Evolutionary conservation across 257 asterid species (phyloP).

Genomic region (Nicotiana benthamiana): DNA sequence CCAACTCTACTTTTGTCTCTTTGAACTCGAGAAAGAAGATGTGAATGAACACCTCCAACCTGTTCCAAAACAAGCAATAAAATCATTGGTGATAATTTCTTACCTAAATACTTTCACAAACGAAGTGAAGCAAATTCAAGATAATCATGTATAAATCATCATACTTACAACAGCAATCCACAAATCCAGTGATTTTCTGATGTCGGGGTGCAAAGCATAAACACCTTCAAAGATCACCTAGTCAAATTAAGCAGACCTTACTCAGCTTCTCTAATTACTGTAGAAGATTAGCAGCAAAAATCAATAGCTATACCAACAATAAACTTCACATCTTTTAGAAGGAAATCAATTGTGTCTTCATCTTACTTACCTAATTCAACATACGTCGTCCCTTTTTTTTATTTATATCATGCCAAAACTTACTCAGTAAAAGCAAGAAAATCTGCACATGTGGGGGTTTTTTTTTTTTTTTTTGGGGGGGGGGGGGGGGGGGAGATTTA

Average conservation of each 20-base stretch:
- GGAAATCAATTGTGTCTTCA: neutral
- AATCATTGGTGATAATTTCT: conserved; percentile 10
- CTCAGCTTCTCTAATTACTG: neutral
- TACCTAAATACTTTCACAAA: neutral
- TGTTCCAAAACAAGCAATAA: conserved; percentile 32
- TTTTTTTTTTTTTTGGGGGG: neutral
- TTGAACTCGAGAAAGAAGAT: conserved; percentile 94
- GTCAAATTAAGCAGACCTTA: conserved; percentile 17
- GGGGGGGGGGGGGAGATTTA: neutral
- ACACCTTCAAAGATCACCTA: conserved; percentile 98
- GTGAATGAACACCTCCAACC: conserved; percentile 99
- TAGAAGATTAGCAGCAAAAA: conserved; percentile 2
- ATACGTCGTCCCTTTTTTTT: neutral
- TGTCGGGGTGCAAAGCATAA: conserved; percentile 95
- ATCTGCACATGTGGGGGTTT: conserved; percentile 13
- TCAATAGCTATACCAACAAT: neutral
- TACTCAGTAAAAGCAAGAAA: neutral
- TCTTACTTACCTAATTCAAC: neutral
- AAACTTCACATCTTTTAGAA: neutral
- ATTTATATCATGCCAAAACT: neutral
- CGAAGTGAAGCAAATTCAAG: neutral
- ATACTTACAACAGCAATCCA: conserved; percentile 99
- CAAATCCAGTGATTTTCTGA: conserved; percentile 79
- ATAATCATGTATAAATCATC: neutral
- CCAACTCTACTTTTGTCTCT: conserved; percentile 94